Base-by-base conservation (phyloP, 108 stramenopile genomes). In the Cylindrotheca closterium region DNA sequence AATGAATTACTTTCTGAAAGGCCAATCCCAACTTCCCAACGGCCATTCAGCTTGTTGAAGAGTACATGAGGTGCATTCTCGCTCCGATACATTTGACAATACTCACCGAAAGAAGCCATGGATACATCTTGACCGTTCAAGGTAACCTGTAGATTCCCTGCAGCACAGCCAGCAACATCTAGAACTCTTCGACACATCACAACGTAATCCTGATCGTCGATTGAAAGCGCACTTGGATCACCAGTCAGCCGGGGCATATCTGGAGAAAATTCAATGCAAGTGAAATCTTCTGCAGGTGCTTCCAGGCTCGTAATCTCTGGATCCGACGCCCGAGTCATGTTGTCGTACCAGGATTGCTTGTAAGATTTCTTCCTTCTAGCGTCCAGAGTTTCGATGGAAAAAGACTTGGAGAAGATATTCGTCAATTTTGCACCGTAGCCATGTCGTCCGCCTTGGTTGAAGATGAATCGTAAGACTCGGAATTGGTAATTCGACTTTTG, bases 361-460 rank as follows among this genome's bases (percentile, higher is more conserved):
- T 85, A 95, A 0, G 51, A 67, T 58, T 65, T 69, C 25, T 64
- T 52, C 65, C 63, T 60, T 29, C 63, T 63, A 1, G 74, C 25
- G 68, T 96, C 95, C 30, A 80, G 52, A 24, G 84, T 87, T 55
- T 92, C 91, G 15, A 96, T 74, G 8, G 58, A 50, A 55, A 96
- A 96, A 22, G 67, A 47, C 10, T 78, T 82, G 2, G 88, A 88
- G 72, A 96, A 92, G 26, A 93, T 92, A 63, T 96, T 96, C 49
- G 93, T 75, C 45, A 96, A 71, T 52, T 96, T 96, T 19, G 95
- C 95, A 2, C 95, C 95, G 51, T 88, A 93, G 0, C 95, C 95
- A 76, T 96, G 88, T 0, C 92, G 62, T 4, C 96, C 96, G 28
- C 96, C 71, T 64, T 1, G n/a, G 17, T 37, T 21, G 58, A 3